Base-by-base conservation (phyloP, 1,284 basidiomycete species). In the Austroboletus niveus region DNA sequence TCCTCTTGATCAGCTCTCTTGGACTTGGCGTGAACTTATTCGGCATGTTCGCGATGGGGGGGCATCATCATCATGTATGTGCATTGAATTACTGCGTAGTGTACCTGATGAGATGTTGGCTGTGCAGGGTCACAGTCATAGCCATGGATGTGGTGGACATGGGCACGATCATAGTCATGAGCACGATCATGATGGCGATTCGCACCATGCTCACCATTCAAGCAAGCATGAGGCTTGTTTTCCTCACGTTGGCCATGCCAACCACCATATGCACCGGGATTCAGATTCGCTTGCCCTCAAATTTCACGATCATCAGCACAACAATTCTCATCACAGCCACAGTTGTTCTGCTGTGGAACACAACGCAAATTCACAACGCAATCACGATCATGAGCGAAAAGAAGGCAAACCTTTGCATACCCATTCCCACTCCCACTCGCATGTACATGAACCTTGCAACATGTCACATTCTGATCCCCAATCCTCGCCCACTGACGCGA, bases 11-110 rank as follows among this genome's bases (percentile, higher is more conserved):
- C 44, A 95, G 92, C 60, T 82, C 85, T 2, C 72, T 98, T 35
- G 97, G 97, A 2, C 74, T 99, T 10, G 90, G 77, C 1, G 95
- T 99, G 52, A 99, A 99, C 69, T 71, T 99, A 30, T 98, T 98
- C 63, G 97, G 97, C 31, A 98, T 99, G 95, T 94, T 95, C 71
- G 97, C 97, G 1, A 99, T 97, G 77, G 97, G 97, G 8, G 92
- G 92, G 3, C 90, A 92, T 67, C 91, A 94, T 68, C 91, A 94
- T 69, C 92, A 93, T 73, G 84, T 88, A 68, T 36, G 79, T 75
- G 35, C 45, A 42, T 45, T 46, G 15, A 45, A 38, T 41, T 22
- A 17, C 22, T 20, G n/a, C 44, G 10, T 11, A 27, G 10, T 43
- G 40, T 51, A 1, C 22, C 2, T 43, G 8, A 48, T 27, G 22